phyloP scores from a whole-genome alignment of 2,329 filamentous ascomycete genomes.

The Fusarium siculi region DNA sequence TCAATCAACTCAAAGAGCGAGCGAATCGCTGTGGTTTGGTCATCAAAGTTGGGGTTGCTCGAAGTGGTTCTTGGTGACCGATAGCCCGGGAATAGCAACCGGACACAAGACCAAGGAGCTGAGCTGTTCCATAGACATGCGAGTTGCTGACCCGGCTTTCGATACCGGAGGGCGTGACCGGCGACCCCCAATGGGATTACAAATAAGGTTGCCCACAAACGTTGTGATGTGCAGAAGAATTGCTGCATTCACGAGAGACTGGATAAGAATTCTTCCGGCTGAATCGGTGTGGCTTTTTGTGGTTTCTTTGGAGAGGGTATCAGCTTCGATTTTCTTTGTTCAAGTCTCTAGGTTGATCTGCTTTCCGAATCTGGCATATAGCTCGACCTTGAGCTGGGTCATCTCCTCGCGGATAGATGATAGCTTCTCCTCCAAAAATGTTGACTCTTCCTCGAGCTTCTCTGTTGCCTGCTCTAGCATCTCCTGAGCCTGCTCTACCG shows the following conservation, averaged over 20 bases:
- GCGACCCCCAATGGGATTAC: conserved; percentile 29
- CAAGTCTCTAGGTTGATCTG: conserved; percentile 97
- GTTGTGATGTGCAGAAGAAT: conserved; percentile 19
- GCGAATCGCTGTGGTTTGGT: conserved; percentile 27
- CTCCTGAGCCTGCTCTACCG: conserved; percentile 85
- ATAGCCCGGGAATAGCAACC: conserved; percentile 25
- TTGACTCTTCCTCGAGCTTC: conserved; percentile 80
- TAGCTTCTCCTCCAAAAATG: conserved; percentile 80
- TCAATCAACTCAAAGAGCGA: conserved; percentile 7
- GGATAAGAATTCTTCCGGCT: conserved; percentile 39
- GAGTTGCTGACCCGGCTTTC: conserved; percentile 17
- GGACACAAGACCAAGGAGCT: conserved; percentile 3
- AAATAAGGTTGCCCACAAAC: conserved; percentile 19
- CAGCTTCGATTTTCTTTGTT: conserved; percentile 43
- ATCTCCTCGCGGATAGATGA: conserved; percentile 83
- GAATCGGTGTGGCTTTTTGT: conserved; percentile 12
- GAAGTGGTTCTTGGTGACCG: conserved; percentile 9
- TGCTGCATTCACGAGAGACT: conserved; percentile 17
- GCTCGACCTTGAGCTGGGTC: conserved; percentile 86
- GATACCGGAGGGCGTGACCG: conserved; percentile 29
- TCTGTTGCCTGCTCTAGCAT: conserved; percentile 78
- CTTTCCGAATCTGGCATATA: conserved; percentile 94
- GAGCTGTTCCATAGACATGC: conserved; percentile 17
- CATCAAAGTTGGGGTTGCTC: conserved; percentile 18
- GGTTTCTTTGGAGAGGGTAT: conserved; percentile 25